These are phyloP conservation scores for Cordyceps militaris DNA, from an alignment of 2,329 filamentous ascomycete species.

Conservation along the genomic window DNA sequence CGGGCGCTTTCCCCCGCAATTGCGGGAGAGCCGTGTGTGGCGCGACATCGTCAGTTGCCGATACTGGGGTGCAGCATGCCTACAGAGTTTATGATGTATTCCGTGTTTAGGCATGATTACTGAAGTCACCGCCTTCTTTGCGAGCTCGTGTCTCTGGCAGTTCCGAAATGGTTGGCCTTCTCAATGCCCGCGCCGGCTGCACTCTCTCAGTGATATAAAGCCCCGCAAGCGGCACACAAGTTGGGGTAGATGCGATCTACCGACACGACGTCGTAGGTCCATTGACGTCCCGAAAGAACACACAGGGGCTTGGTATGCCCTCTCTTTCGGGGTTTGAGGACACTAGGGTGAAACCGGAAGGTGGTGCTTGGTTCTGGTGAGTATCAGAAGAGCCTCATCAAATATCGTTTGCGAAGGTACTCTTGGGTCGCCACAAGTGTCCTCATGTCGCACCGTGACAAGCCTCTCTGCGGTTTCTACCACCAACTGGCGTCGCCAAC, in stretches of 20 bases:
- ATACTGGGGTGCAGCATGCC: background rate
- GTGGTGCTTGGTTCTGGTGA: too few species aligned
- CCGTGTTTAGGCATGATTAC: background rate
- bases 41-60: background rate
- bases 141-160: background rate
- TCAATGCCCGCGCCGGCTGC: background rate
- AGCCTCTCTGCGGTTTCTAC: too few species aligned
- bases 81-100: background rate
- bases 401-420: too few species aligned
- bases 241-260: background rate
- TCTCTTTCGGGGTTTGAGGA: too few species aligned
- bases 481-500: too few species aligned
- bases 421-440: too few species aligned
- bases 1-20: background rate
- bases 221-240: background rate
- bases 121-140: background rate
- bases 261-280: background rate
- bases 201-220: background rate
- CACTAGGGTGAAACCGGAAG: too few species aligned
- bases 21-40: background rate
- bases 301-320: too few species aligned
- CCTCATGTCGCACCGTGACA: too few species aligned
- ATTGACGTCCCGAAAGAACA: background rate
- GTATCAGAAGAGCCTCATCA: too few species aligned
- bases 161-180: background rate